Percentiles rank a stretch among this genome's conserved stretches.
Evolutionary conservation across 371 early-diverging fungal species (phyloP).

Genomic region (Choanephora cucurbitarum): DNA sequence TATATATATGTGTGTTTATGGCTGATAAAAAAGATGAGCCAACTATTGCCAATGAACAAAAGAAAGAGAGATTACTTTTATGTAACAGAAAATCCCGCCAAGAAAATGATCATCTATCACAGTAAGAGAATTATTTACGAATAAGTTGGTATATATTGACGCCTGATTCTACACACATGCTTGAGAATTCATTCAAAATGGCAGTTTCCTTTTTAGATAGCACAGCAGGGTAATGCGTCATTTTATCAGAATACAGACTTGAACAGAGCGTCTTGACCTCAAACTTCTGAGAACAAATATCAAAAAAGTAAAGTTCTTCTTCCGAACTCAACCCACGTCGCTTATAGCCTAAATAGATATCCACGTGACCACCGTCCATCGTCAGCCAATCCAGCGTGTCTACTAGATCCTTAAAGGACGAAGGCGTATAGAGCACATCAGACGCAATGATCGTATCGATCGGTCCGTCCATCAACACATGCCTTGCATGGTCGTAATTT

Average conservation of each 20-base stretch:
- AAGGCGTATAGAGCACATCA: constrained; percentile 57
- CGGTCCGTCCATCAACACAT: constrained; percentile 3
- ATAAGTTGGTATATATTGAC: constrained; percentile 18
- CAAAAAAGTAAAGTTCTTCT: constrained; percentile 41
- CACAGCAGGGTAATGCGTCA: not conserved
- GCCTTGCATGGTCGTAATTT: constrained; percentile 9
- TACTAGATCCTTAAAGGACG: constrained; percentile 38
- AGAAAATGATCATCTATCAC: too few species aligned
- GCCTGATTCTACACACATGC: constrained; percentile 16
- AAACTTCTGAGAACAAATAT: constrained; percentile 23
- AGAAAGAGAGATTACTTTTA: too few species aligned
- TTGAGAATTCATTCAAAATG: constrained; percentile 1
- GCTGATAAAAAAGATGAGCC: too few species aligned
- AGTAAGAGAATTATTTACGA: constrained; percentile 9
- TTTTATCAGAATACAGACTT: not conserved
- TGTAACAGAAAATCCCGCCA: too few species aligned
- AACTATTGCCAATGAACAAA: too few species aligned
- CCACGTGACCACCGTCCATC: constrained; percentile 16
- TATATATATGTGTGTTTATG: too few species aligned
- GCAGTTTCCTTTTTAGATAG: not conserved
- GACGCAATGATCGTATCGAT: constrained; percentile 57
- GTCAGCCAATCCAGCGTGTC: constrained; percentile 45
- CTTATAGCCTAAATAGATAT: constrained; percentile 50
- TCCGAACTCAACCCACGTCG: constrained; percentile 28
- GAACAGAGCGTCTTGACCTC: constrained; percentile 2